These are phyloP conservation scores for Plenodomus biglobosus DNA, from an alignment of 2,329 filamentous ascomycete genomes.

Conservation along the genomic window DNA sequence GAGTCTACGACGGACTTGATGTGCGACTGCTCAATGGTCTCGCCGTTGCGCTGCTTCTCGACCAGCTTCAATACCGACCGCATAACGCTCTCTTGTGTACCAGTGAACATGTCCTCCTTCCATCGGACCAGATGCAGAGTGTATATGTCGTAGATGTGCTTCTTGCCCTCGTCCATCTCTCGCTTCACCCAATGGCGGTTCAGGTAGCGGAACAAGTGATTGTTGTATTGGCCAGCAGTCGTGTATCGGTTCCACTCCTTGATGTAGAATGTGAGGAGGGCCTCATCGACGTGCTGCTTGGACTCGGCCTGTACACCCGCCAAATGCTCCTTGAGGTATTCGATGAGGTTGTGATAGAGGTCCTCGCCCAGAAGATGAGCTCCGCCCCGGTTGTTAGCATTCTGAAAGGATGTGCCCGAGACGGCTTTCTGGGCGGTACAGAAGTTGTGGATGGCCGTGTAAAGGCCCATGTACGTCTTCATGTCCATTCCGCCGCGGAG, in stretches of 20 bases:
- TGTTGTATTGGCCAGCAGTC: conserved; percentile 92
- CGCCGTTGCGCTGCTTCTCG: conserved; percentile 94
- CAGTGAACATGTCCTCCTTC: conserved; percentile 86
- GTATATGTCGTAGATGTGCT: conserved; percentile 97
- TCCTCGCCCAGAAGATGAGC: conserved; percentile 95
- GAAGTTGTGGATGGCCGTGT: conserved; percentile 98
- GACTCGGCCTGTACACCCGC: conserved; percentile 70
- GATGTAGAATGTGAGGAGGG: conserved; percentile 89
- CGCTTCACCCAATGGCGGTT: conserved; percentile 99
- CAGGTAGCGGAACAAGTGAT: conserved; percentile 93
- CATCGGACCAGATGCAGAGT: conserved; percentile 94
- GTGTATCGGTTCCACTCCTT: conserved; percentile 96
- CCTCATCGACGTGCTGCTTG: conserved; percentile 82
- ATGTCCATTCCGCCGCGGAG: conserved; percentile 92
- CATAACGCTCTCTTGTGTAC: conserved; percentile 88
- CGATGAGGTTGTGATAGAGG: conserved; percentile 86
- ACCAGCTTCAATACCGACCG: conserved; percentile 90
- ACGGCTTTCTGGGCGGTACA: conserved; percentile 97
- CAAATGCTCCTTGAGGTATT: conserved; percentile 80
- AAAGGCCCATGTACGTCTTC: conserved; percentile 95
- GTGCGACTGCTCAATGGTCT: conserved; percentile 95
- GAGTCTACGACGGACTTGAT: conserved; percentile 98
- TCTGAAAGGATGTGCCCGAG: conserved; percentile 53
- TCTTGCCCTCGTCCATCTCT: conserved; percentile 98
- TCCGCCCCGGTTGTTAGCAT: conserved; percentile 71